Evolutionary conservation across 2,329 filamentous ascomycete species (phyloP), one percentile per base, ranked within the genome.

Genomic region (Scytalidium sp.): DNA sequence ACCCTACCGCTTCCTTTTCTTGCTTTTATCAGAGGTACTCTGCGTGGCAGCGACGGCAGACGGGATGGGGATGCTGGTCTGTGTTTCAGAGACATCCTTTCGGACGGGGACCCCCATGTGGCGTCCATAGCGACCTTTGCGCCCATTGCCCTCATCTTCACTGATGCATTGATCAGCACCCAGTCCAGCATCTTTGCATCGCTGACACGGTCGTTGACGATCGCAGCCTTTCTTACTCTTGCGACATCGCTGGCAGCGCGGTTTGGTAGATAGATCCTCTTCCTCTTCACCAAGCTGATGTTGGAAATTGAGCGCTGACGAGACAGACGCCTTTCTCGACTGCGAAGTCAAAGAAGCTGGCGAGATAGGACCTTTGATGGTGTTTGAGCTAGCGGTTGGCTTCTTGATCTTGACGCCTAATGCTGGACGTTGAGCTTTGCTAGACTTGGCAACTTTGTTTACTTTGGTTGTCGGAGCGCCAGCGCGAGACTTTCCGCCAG

Each of bases 211-310:
- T 36, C 94, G 86, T 71, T 97, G 94, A 51, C 94, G 87, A 73
- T 99, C 94, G 67, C 94, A 99, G 11, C 94, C 94, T 74, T 99
- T 99, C 79, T 99, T 99, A 74, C 93, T 97, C 82, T 99, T 99
- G 63, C 94, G 88, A 78, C 94, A 99, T 51, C 94, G 88, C 69
- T 99, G 94, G 76, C 94, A 99, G 55, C 94, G 91, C 50, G 94
- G 94, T 73, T 97, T 97, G 58, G 88, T 92, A 0, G 93, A 97
- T 19, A 97, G 75, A 50, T 97, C 92, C 57, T 97, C 92, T 57
- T 96, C 90, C 58, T 91, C 90, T 25, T 76, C 75, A 43, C 76
- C 80, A 39, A 82, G 71, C 55, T 79, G 79, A 56, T 81, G 75
- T 60, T 83, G 80, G 64, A 83, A 83, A 63, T 80, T 84, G 63